Base-by-base conservation (phyloP, 345 rosid genomes). In the Durio zibethinus region DNA sequence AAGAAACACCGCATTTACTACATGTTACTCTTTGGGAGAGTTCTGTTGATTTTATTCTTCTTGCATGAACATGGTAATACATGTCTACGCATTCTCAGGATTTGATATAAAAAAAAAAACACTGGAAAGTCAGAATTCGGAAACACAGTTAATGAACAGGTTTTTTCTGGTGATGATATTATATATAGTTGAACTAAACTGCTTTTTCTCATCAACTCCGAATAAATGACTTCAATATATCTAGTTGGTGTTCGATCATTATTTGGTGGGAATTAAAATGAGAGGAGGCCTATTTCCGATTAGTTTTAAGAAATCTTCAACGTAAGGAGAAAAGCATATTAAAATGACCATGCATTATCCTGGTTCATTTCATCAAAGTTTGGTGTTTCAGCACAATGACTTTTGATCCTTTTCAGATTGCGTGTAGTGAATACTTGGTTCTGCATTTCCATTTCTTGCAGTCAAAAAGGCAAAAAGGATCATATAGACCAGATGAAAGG, bases 361-460 rank as follows among this genome's bases (percentile, higher is more conserved):
- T 48, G 25, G 27, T 45, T 48, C 8, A 50, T 50, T 71, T 50
- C 75, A 71, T 71, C 75, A 36, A 73, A 73, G 76, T 73, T 54
- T 73, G 76, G 76, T 73, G 48, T 54, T 73, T 73, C n/a, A 56
- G 35, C 50, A 36, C 62, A 53, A 25, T 53, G 33, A 33, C 63
- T 72, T 53, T 72, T 70, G 23, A 70, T 27, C 50, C 50, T 12
- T 43, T 45, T 45, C 47, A 8, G 29, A 53, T 72, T 53, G 27
- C 62, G 29, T 53, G 62, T 52, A 10, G 16, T 71, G 42, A 50
- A 50, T 71, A 50, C 36, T 33, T 33, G 43, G 20, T 33, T n/a
- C 43, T 33, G 10, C 29, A 72, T 29, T 72, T 16, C 76, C 63
- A 54, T 73, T 36, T 73, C 33, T 54, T 11, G 47, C 11, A 20